These are phyloP conservation scores for Apiotrichum porosum DNA, from an alignment of 1,284 basidiomycete species.

Conservation along the genomic window DNA sequence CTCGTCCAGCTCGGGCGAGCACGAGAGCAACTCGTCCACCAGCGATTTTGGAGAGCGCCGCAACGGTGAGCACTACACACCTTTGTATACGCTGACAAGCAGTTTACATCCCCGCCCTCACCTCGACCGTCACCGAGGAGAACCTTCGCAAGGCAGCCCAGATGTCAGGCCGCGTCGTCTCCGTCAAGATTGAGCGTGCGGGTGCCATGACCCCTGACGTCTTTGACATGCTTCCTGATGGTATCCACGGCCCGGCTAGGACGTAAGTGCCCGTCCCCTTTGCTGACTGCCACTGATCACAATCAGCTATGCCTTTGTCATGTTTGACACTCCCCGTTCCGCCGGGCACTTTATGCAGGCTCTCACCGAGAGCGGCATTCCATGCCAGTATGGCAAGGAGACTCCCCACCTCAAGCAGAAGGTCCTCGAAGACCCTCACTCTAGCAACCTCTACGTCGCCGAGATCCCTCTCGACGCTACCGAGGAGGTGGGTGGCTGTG, in stretches of 20 bases:
- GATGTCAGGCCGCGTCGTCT: slow-evolving; percentile 29
- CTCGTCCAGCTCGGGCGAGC: no score
- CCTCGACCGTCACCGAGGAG: slow-evolving; percentile 14
- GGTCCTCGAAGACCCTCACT: slow-evolving; percentile 35
- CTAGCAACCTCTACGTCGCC: slow-evolving; percentile 39
- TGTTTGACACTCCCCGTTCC: slow-evolving; percentile 26
- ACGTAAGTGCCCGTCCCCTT: background rate
- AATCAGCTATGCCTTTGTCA: slow-evolving; percentile 30
- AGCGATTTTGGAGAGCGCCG: slow-evolving; percentile 20
- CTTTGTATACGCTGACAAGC: background rate
- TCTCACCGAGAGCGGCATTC: slow-evolving; percentile 14
- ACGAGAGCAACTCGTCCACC: no score
- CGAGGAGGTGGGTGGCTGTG: slow-evolving; percentile 21
- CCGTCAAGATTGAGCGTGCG: slow-evolving; percentile 18
- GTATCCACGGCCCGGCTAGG: background rate
- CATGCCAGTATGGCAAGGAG: slow-evolving; percentile 37
- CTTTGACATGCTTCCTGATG: slow-evolving; percentile 12
- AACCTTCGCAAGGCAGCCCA: slow-evolving; percentile 20
- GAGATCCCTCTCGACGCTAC: slow-evolving; percentile 29
- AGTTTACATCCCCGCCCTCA: slow-evolving; percentile 34
- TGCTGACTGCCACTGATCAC: background rate
- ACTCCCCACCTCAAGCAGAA: slow-evolving; percentile 37
- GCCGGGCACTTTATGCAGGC: slow-evolving; percentile 25
- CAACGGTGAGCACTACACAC: slow-evolving; percentile 23
- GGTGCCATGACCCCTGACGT: background rate